A percentile compares a stretch with the other conserved stretches of the same genome.
These are phyloP conservation scores for Rhododendron ovatum DNA, from an alignment of 148 eudicot genomes.

Conservation along the genomic window DNA sequence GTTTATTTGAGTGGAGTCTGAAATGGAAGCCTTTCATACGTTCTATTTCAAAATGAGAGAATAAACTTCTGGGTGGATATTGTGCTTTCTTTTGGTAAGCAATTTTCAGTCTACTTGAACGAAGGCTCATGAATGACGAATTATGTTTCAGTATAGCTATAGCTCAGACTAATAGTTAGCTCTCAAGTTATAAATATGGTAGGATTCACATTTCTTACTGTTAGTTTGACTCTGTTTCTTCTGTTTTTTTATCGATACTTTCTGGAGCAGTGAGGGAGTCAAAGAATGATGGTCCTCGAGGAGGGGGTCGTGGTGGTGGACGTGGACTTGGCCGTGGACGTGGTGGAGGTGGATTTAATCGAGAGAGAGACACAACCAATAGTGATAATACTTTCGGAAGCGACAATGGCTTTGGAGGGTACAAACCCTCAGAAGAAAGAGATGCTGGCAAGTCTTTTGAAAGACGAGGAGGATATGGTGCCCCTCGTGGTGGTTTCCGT, in stretches of 20 bases:
- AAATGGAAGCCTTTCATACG: neutral
- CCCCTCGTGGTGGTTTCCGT: conserved; percentile 50
- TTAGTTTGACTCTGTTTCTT: neutral
- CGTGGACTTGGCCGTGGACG: conserved; percentile 53
- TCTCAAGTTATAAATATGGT: neutral
- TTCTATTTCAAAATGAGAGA: neutral
- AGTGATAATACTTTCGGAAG: conserved; percentile 33
- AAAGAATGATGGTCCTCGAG: conserved; percentile 48
- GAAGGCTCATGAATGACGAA: neutral
- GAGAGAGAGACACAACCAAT: conserved; percentile 37
- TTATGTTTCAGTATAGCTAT: neutral
- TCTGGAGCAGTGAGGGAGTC: conserved; percentile 49
- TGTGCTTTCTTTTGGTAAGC: neutral
- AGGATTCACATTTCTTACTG: neutral
- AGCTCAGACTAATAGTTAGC: neutral
- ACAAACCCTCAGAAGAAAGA: conserved; percentile 41
- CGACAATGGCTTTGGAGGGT: conserved; percentile 43
- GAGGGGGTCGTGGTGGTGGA: conserved; percentile 52
- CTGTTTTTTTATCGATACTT: neutral
- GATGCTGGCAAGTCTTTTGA: conserved; percentile 42
- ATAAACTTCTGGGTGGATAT: neutral
- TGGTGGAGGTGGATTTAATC: conserved; percentile 45
- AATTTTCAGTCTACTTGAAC: neutral
- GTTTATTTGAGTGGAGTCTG: neutral
- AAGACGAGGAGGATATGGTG: conserved; percentile 45